Percentiles rank a stretch among this genome's conserved stretches.
Evolutionary conservation across 768 basidiomycete species (phyloP).

Genomic region (Pholiota microspora): DNA sequence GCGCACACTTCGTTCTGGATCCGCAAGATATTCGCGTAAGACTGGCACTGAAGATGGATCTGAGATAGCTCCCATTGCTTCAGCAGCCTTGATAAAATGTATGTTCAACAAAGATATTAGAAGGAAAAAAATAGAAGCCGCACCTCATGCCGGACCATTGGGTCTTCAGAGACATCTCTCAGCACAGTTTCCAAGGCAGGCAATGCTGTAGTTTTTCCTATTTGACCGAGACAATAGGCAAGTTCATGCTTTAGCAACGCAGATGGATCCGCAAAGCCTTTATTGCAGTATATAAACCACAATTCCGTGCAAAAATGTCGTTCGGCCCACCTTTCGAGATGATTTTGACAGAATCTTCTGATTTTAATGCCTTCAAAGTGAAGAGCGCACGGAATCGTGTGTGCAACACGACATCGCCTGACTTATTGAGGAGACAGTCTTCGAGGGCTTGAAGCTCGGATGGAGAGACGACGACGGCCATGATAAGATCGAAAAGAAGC

Average conservation of each 20-base stretch:
- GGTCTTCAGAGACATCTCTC: conserved; percentile 66
- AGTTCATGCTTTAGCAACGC: conserved; percentile 95
- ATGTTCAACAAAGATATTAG: conserved; percentile 11
- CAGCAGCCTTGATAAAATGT: conserved; percentile 70
- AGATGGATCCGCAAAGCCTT: conserved; percentile 84
- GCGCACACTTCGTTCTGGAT: conserved; percentile 72
- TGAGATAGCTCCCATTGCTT: conserved; percentile 96
- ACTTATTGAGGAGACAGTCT: conserved; percentile 72
- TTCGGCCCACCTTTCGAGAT: conserved; percentile 71
- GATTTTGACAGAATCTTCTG: conserved; percentile 75
- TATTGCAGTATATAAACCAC: conserved; percentile 10
- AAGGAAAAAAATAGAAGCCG: conserved; percentile 12
- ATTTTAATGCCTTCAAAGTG: conserved; percentile 82
- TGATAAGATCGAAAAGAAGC: conserved; percentile 22
- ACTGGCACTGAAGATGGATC: conserved; percentile 61
- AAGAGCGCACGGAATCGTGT: conserved; percentile 90
- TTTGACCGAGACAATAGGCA: conserved; percentile 95
- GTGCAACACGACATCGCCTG: conserved; percentile 74
- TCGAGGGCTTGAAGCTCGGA: conserved; percentile 68
- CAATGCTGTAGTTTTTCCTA: conserved; percentile 70
- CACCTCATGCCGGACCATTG: conserved; percentile 98
- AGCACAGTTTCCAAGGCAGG: conserved; percentile 79
- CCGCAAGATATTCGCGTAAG: conserved; percentile 67
- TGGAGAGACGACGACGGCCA: conserved; percentile 36
- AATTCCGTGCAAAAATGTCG: background rate